A percentile compares a stretch with the other conserved stretches of the same genome.
Conservation (phyloP, 2,329 filamentous ascomycete species). For the Apiospora marii region DNA sequence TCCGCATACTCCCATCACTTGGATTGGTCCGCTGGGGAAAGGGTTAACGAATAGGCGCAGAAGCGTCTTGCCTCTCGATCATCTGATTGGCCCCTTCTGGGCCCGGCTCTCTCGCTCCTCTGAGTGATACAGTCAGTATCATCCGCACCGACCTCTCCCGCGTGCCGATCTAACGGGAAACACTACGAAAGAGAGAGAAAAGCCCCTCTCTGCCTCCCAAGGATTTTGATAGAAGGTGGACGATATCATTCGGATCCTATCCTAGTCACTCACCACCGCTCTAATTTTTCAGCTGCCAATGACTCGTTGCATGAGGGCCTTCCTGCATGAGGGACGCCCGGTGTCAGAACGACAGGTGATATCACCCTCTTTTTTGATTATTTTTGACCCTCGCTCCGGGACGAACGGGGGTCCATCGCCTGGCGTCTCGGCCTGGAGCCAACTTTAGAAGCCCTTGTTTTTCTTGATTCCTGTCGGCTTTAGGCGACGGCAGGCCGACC, state of each 20-base stretch:
- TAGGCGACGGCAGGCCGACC: background rate
- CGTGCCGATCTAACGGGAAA: slow-evolving; percentile 19
- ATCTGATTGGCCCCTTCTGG: background rate
- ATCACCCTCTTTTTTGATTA: background rate
- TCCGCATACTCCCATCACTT: background rate
- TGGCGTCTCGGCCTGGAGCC: slow-evolving; percentile 6
- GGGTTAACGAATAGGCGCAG: background rate
- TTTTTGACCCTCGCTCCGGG: background rate
- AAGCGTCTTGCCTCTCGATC: background rate
- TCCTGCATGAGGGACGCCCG: slow-evolving; percentile 14
- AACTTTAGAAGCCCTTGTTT: background rate
- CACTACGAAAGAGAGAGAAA: background rate
- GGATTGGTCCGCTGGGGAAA: background rate
- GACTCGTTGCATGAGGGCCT: slow-evolving; percentile 16
- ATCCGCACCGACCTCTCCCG: background rate
- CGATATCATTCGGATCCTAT: background rate
- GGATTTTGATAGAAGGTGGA: background rate
- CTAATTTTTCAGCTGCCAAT: slow-evolving; percentile 20
- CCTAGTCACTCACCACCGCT: slow-evolving; percentile 1
- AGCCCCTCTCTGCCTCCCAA: background rate
- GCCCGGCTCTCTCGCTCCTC: background rate
- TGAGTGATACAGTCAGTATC: background rate
- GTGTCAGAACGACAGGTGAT: slow-evolving; percentile 20
- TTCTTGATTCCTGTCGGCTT: background rate
- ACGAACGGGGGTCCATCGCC: slow-evolving; percentile 15